A percentile compares a stretch with the other conserved stretches of the same genome.
Evolutionary conservation across 2,329 filamentous ascomycete genomes (phyloP).

Genomic region (Chrysosphaeria jannelii): DNA sequence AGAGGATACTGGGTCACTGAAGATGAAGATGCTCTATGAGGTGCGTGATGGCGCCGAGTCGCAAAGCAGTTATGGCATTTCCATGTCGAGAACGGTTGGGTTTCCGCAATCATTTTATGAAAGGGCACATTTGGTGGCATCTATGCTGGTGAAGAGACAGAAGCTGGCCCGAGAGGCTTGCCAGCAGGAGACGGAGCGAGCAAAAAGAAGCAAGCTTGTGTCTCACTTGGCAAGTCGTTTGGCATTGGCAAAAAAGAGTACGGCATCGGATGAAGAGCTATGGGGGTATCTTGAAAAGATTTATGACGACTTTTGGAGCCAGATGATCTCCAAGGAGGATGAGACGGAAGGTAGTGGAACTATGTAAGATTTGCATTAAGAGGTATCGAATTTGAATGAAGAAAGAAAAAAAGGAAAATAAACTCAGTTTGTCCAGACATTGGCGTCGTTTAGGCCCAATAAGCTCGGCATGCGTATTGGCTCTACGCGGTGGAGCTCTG

Average conservation of each 20-base stretch:
- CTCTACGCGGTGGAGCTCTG: too few relatives aligned
- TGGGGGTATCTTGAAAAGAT: slow-evolving; percentile 31
- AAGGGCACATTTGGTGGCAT: slow-evolving; percentile 39
- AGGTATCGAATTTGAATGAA: background rate
- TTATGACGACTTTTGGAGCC: slow-evolving; percentile 42
- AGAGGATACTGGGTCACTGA: slow-evolving; percentile 14
- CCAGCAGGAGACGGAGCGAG: slow-evolving; percentile 1
- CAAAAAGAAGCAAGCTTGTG: slow-evolving; percentile 38
- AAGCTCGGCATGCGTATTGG: too few relatives aligned
- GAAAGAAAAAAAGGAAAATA: background rate
- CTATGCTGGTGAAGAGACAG: slow-evolving; percentile 22
- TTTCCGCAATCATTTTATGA: slow-evolving; percentile 38
- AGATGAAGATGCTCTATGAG: slow-evolving; percentile 71
- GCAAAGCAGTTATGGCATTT: slow-evolving; percentile 57
- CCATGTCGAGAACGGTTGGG: slow-evolving; percentile 43
- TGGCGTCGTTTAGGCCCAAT: slow-evolving; percentile 4
- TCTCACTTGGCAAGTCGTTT: slow-evolving; percentile 40
- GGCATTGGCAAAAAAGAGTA: slow-evolving; percentile 15
- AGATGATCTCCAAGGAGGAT: too few relatives aligned
- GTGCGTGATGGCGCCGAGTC: slow-evolving; percentile 39
- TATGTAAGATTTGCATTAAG: too few relatives aligned
- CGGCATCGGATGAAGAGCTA: slow-evolving; percentile 32
- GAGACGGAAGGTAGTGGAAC: too few relatives aligned
- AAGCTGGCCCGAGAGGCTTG: slow-evolving; percentile 5
- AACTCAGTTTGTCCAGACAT: slow-evolving; percentile 1